A percentile compares a stretch with the other conserved stretches of the same genome.
These are phyloP conservation scores for Sanghuangporus weigelae DNA, from an alignment of 1,284 basidiomycete species.

Conservation along the genomic window DNA sequence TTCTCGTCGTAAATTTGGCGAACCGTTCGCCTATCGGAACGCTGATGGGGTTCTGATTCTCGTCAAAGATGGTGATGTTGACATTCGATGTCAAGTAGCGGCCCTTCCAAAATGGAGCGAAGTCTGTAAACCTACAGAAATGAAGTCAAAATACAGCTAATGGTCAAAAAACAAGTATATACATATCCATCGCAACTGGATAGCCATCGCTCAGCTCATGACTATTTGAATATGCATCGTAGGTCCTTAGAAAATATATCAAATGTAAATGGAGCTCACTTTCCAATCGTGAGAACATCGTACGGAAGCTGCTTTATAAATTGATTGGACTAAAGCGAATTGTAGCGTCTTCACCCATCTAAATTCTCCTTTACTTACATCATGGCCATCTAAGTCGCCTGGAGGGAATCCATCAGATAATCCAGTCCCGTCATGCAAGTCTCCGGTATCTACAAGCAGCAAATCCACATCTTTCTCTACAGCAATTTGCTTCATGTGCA, in stretches of 20 bases:
- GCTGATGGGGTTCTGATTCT: slow-evolving; percentile 30
- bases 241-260: too few species aligned
- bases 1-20: slow-evolving; percentile 66
- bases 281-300: slow-evolving; percentile 82
- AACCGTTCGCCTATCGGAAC: slow-evolving; percentile 66
- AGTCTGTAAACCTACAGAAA: slow-evolving; percentile 59
- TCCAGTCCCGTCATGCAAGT: slow-evolving; percentile 80
- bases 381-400: slow-evolving; percentile 69
- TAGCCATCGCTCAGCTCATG: slow-evolving; percentile 15
- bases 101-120: slow-evolving; percentile 65
- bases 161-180: neutral
- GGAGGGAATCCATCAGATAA: slow-evolving; percentile 67
- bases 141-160: too few species aligned
- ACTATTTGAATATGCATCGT: neutral
- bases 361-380: slow-evolving; percentile 32
- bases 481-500: slow-evolving; percentile 76
- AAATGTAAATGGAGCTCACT: slow-evolving; percentile 47
- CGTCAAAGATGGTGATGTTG: slow-evolving; percentile 69
- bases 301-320: slow-evolving; percentile 75
- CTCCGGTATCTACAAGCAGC: slow-evolving; percentile 67
- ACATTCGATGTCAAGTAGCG: slow-evolving; percentile 81
- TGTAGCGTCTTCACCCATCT: neutral
- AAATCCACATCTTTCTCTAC: slow-evolving; percentile 59
- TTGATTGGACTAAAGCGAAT: slow-evolving; percentile 47
- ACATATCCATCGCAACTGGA: slow-evolving; percentile 13